These are phyloP conservation scores for Suhomyces sp. DNA, from an alignment of 805 yeast species.

Conservation along the genomic window DNA sequence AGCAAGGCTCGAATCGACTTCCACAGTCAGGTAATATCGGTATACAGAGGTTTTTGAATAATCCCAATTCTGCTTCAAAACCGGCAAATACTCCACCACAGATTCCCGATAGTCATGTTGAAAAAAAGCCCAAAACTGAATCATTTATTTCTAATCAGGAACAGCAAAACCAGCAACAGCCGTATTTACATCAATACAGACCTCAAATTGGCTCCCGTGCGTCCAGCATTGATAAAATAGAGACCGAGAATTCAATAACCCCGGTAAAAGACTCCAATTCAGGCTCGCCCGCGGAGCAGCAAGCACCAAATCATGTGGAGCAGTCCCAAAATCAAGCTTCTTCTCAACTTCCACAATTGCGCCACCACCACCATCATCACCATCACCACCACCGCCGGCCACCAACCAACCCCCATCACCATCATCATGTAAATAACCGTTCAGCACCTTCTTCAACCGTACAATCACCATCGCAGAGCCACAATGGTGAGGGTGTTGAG, in stretches of 20 bases:
- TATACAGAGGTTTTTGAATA: conserved; percentile 19
- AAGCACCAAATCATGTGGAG: background rate
- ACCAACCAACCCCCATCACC: conserved; percentile 15
- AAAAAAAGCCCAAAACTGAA: background rate
- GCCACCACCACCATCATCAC: conserved; percentile 12
- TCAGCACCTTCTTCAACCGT: background rate
- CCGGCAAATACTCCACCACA: background rate
- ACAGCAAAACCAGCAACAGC: background rate
- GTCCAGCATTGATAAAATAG: background rate
- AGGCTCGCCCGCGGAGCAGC: background rate
- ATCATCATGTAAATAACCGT: conserved; percentile 13
- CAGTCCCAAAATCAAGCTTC: background rate
- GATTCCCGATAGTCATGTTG: background rate
- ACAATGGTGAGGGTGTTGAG: background rate
- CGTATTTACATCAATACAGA: background rate
- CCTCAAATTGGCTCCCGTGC: background rate
- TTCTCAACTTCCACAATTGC: conserved; percentile 5
- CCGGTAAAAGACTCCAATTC: background rate
- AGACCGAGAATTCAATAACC: background rate
- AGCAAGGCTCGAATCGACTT: conserved; percentile 7
- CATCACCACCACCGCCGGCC: conserved; percentile 4
- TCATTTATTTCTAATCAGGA: background rate
- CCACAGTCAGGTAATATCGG: conserved; percentile 20
- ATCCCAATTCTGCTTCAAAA: conserved; percentile 3
- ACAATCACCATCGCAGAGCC: background rate